Conservation (phyloP, 2,329 filamentous ascomycete species). For the Cephalotrichum gorgonifer region DNA sequence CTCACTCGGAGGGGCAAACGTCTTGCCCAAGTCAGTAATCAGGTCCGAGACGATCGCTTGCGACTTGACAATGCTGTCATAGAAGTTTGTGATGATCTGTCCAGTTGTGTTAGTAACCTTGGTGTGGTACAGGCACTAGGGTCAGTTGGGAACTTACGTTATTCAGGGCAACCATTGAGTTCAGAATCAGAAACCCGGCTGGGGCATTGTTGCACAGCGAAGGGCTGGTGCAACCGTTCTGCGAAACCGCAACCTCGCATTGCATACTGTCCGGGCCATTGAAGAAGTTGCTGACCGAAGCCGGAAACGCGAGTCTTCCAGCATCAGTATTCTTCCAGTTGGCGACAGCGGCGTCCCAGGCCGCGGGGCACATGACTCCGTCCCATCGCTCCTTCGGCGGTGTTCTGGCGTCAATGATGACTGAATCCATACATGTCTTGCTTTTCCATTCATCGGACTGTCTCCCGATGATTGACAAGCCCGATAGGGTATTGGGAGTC, state of each 20-base stretch:
- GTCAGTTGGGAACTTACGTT: background rate
- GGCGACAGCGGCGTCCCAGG: background rate
- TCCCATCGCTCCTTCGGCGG: background rate
- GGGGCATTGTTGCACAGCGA: background rate
- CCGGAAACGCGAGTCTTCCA: background rate
- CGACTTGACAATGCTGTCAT: background rate
- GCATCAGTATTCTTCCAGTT: background rate
- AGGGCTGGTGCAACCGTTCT: background rate
- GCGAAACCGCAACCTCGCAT: background rate
- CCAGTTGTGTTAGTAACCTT: background rate
- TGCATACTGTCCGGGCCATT: background rate
- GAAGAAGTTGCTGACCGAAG: background rate
- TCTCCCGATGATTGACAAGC: background rate
- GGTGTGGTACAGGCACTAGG: too few species aligned
- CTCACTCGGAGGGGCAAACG: background rate
- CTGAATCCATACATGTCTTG: background rate
- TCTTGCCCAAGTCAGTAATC: background rate
- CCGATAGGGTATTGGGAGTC: background rate
- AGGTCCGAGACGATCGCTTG: background rate
- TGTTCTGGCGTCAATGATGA: background rate
- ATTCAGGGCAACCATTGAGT: background rate
- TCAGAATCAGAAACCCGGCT: background rate
- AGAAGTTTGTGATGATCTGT: background rate
- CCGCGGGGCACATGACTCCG: background rate
- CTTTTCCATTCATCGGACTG: background rate